Conservation (phyloP, 176 grass and related monocot genomes). For the Tuctoria greenei region DNA sequence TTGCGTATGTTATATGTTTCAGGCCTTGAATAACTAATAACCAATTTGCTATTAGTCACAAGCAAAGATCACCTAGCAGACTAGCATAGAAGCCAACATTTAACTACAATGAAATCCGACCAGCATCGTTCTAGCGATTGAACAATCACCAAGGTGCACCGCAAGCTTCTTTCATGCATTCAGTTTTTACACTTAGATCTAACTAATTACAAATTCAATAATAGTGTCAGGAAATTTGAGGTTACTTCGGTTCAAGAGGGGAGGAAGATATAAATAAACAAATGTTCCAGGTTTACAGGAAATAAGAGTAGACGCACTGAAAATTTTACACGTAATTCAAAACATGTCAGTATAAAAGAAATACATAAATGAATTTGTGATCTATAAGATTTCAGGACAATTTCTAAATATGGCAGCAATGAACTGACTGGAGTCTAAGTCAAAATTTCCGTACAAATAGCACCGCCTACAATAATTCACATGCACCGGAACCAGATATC, state of each 20-base stretch:
- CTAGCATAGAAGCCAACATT: not conserved
- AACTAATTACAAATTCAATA: not conserved
- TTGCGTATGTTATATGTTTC: constrained; percentile 5
- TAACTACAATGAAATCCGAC: not conserved
- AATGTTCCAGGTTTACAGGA: not conserved
- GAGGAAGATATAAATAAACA: not conserved
- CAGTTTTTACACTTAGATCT: not conserved
- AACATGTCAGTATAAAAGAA: not conserved
- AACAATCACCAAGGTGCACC: not conserved
- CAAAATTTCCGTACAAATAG: constrained; percentile 48
- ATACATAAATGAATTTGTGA: constrained; percentile 4
- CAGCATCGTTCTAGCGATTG: not conserved
- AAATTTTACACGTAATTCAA: not conserved
- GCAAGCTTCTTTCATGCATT: not conserved
- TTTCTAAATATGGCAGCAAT: constrained; percentile 26
- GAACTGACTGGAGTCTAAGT: constrained; percentile 12
- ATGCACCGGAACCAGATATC: constrained; percentile 24
- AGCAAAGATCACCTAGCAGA: not conserved
- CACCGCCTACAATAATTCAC: constrained; percentile 38
- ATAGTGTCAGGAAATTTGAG: not conserved
- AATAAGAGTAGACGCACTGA: not conserved
- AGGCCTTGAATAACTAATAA: not conserved
- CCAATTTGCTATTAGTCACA: not conserved
- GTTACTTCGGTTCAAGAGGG: not conserved
- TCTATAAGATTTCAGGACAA: constrained; percentile 12